These are phyloP conservation scores for Ramularia endophylla DNA, from an alignment of 2,329 filamentous ascomycete species.

Conservation along the genomic window DNA sequence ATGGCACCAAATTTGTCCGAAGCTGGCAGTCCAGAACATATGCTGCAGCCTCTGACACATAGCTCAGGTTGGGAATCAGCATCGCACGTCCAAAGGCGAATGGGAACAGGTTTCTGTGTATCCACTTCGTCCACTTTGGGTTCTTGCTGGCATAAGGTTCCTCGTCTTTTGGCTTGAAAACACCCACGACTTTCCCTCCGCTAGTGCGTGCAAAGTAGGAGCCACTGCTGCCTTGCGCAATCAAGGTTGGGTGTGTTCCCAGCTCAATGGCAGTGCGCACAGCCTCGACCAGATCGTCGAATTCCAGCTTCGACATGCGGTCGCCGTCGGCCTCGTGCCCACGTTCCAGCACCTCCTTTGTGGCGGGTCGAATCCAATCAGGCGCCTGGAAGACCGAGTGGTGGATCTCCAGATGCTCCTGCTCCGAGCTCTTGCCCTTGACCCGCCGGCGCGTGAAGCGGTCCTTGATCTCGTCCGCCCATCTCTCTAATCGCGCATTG, in stretches of 20 bases:
- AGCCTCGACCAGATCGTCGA: slow-evolving; percentile 82
- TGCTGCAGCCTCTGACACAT: slow-evolving; percentile 94
- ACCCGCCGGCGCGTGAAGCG: slow-evolving; percentile 86
- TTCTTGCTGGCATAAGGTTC: slow-evolving; percentile 96
- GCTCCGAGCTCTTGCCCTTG: slow-evolving; percentile 67
- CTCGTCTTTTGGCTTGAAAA: slow-evolving; percentile 99
- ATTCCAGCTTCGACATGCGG: slow-evolving; percentile 70
- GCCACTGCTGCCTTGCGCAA: slow-evolving; percentile 92
- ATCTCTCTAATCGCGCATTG: slow-evolving; percentile 88
- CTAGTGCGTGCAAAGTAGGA: slow-evolving; percentile 95
- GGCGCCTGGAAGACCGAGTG: slow-evolving; percentile 95
- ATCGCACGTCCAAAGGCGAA: slow-evolving; percentile 96
- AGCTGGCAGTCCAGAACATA: slow-evolving; percentile 91
- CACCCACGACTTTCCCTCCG: slow-evolving; percentile 89
- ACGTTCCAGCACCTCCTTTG: slow-evolving; percentile 63
- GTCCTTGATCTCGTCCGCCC: slow-evolving; percentile 96
- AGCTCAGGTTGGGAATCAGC: slow-evolving; percentile 94
- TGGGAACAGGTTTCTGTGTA: slow-evolving; percentile 93
- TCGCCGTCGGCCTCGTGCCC: slow-evolving; percentile 43
- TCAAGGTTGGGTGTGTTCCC: slow-evolving; percentile 90
- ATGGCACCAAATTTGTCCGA: slow-evolving; percentile 86
- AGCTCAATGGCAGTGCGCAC: slow-evolving; percentile 86
- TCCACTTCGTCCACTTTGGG: slow-evolving; percentile 99
- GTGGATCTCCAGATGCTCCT: slow-evolving; percentile 89
- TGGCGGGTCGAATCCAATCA: slow-evolving; percentile 75